phyloP scores from a whole-genome alignment of 257 asterid species.

The Solanum appendiculatum region DNA sequence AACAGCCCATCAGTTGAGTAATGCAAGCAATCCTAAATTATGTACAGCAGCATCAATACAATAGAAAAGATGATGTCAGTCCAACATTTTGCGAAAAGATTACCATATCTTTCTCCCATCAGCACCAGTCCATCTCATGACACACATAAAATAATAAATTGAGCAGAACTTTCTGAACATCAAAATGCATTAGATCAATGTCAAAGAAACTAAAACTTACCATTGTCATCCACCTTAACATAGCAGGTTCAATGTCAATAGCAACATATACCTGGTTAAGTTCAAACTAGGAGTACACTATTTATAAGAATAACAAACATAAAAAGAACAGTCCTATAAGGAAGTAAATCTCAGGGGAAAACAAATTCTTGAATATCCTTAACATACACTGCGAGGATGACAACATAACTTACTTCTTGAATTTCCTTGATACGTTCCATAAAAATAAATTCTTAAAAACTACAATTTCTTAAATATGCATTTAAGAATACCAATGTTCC shows the following conservation, averaged over 20 bases:
- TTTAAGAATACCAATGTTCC: background rate
- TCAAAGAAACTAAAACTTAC: no score
- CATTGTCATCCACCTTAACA: no score
- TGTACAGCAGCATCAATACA: background rate
- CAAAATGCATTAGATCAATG: no score
- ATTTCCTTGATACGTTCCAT: background rate
- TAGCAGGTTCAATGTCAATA: no score
- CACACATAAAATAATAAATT: no score
- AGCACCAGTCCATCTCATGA: conserved; percentile 69
- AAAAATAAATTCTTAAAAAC: background rate
- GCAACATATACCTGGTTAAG: no score
- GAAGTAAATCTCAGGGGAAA: background rate
- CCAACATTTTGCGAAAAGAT: background rate
- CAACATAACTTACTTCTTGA: background rate
- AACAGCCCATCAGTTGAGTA: background rate
- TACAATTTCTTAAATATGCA: background rate
- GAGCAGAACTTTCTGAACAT: no score
- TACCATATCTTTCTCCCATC: conserved; percentile 81
- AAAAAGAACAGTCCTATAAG: background rate
- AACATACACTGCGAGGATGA: background rate
- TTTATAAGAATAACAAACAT: background rate
- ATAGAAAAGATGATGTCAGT: background rate
- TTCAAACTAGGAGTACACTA: no score
- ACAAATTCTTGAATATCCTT: background rate
- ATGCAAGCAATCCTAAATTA: background rate